Evolutionary conservation across 2,329 filamentous ascomycete species (phyloP), one percentile per base, ranked within the genome.

Genomic region (Sporothrix mexicana): DNA sequence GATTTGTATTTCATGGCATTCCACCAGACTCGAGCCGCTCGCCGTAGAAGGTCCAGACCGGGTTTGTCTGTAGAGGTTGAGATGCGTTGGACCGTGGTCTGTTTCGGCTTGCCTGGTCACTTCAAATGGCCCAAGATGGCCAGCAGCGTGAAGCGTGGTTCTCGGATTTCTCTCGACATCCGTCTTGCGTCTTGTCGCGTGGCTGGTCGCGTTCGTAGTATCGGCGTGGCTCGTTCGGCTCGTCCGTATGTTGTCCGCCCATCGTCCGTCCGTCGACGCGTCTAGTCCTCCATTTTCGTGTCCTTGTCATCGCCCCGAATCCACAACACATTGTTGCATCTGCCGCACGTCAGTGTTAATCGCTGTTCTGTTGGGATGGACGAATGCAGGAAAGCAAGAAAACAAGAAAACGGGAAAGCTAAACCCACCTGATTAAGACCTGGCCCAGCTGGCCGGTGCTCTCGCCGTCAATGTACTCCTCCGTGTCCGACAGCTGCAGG

Each of bases 401-500:
- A n/a, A n/a, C n/a, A n/a, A n/a, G n/a, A n/a, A n/a, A n/a, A n/a
- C n/a, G n/a, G n/a, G n/a, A n/a, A n/a, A n/a, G n/a, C n/a, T n/a
- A n/a, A n/a, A n/a, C 69, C 79, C 83, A 97, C 92, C 95, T 87
- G 79, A 99, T 98, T 78, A 99, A 83, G 62, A 99, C 95, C 83
- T 97, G 92, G 7, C 96, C 96, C 76, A 99, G 84, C 67, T 89
- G 89, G 73, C 94, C 95, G 49, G 92, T 94, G 81, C 90, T 91
- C 87, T 97, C 93, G 77, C 93, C 92, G 80, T 94, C 90, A 79
- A 97, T 93, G 83, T 92, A 98, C 83, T 99, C 96, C 84, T 97
- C 93, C 69, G 95, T 95, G 78, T 92, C 91, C 77, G 91, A 90
- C 76, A 99, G 88, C 84, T 98, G 94, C 76, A 99, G 91, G 85